Percentiles rank a stretch among this genome's conserved stretches.
phyloP scores from a whole-genome alignment of 1,139 yeast genomes.

The Yamadazyma mexicana region DNA sequence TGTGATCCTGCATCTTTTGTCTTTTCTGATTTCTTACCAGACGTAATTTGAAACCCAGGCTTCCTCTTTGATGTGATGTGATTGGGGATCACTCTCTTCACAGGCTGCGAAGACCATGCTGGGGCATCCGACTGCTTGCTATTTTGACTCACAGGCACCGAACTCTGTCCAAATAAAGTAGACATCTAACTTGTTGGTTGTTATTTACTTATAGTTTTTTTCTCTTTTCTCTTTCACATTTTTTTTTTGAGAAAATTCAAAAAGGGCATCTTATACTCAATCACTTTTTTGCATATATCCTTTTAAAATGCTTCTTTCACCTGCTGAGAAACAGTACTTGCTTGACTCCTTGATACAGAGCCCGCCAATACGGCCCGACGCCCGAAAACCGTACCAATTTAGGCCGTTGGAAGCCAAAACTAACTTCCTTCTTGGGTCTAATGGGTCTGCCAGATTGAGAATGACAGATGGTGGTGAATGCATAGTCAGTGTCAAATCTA shows the following conservation, averaged over 20 bases:
- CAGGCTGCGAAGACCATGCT: slow-evolving; percentile 51
- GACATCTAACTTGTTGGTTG: slow-evolving; percentile 2
- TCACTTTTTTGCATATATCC: neutral
- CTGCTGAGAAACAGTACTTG: slow-evolving; percentile 82
- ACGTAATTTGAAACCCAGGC: slow-evolving; percentile 40
- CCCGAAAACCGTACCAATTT: slow-evolving; percentile 69
- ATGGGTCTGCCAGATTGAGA: slow-evolving; percentile 88
- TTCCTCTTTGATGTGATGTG: slow-evolving; percentile 47
- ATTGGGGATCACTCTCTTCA: slow-evolving; percentile 60
- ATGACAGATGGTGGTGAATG: slow-evolving; percentile 91
- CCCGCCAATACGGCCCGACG: slow-evolving; percentile 81
- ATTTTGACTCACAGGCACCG: neutral
- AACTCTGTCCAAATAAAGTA: slow-evolving; percentile 3
- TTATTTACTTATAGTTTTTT: neutral
- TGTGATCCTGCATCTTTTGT: slow-evolving; percentile 11
- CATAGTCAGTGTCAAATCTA: slow-evolving; percentile 83
- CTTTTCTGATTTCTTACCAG: slow-evolving; percentile 20
- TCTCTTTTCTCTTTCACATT: neutral
- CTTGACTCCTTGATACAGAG: slow-evolving; percentile 64
- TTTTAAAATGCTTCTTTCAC: slow-evolving; percentile 62
- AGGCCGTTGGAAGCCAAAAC: slow-evolving; percentile 85
- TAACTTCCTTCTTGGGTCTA: slow-evolving; percentile 78
- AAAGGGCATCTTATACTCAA: neutral
- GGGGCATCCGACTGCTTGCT: slow-evolving; percentile 25
- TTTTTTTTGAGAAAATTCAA: neutral